Percentiles rank a stretch among this genome's conserved stretches.
These are phyloP conservation scores for Monocercomonoides exilis DNA, from an alignment of 78 protist species.

Conservation along the genomic window DNA sequence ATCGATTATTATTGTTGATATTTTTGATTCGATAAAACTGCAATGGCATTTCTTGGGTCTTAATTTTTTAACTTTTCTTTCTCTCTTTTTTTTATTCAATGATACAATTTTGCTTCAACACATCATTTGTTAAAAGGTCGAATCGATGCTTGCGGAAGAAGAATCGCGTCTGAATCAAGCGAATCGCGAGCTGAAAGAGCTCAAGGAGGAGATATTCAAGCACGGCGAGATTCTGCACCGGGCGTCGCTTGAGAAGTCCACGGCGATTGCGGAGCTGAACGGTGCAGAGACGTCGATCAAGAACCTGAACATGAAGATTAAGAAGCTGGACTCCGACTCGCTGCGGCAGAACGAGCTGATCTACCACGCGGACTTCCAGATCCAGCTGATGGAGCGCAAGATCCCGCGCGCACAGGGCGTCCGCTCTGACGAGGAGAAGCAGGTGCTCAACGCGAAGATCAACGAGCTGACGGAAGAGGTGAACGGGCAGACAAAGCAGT, in stretches of 20 bases:
- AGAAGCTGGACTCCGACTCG: slow-evolving; percentile 42
- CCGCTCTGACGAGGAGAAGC: slow-evolving; percentile 47
- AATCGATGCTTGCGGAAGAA: not conserved
- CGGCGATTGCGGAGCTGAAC: slow-evolving; percentile 44
- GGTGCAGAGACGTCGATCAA: slow-evolving; percentile 43
- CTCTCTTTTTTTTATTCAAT: not conserved
- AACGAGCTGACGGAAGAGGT: slow-evolving; percentile 28
- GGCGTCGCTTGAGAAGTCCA: slow-evolving; percentile 30
- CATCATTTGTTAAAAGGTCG: no score
- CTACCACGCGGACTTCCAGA: slow-evolving; percentile 61
- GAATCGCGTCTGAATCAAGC: not conserved
- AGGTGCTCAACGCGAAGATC: slow-evolving; percentile 32
- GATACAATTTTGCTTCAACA: no score
- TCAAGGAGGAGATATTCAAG: slow-evolving; percentile 43
- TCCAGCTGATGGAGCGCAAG: slow-evolving; percentile 66
- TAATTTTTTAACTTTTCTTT: not conserved
- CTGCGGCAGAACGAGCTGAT: slow-evolving; percentile 63
- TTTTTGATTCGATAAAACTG: not conserved
- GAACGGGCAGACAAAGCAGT: slow-evolving; percentile 26
- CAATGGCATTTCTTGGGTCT: not conserved
- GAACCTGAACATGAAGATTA: slow-evolving; percentile 39
- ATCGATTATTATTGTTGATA: not conserved
- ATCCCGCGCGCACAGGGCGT: slow-evolving; percentile 42
- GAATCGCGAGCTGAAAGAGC: slow-evolving; percentile 30
- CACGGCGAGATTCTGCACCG: slow-evolving; percentile 27